Percentiles rank a stretch among this genome's conserved stretches.
Conservation (phyloP, 2,329 filamentous ascomycete species). For the Proliferodiscus dingleyae region DNA sequence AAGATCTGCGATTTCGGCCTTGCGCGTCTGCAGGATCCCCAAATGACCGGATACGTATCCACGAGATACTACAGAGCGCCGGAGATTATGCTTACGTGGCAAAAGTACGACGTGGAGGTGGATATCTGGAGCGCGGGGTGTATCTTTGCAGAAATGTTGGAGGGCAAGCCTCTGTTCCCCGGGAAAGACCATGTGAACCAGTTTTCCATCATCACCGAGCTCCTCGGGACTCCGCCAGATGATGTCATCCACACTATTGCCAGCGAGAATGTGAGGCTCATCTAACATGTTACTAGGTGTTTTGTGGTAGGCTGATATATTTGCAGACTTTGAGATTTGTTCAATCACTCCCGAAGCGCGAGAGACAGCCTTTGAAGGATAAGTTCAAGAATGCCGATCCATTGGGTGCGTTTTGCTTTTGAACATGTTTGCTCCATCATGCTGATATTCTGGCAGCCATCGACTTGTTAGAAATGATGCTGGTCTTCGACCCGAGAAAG, state of each 20-base stretch:
- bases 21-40: conserved; percentile 94
- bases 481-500: conserved; percentile 98
- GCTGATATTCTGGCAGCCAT: conserved; percentile 58
- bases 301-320: conserved; percentile 24
- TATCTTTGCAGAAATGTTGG: conserved; percentile 99
- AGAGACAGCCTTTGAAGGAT: conserved; percentile 76
- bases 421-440: neutral
- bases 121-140: conserved; percentile 99
- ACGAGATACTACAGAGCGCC: conserved; percentile 98
- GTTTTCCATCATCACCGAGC: conserved; percentile 98
- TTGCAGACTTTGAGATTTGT: conserved; percentile 87
- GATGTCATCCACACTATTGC: conserved; percentile 99
- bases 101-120: conserved; percentile 98
- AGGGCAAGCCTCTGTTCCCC: conserved; percentile 96
- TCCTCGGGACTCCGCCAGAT: conserved; percentile 91
- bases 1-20: conserved; percentile 99
- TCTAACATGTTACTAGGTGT: neutral
- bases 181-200: conserved; percentile 99
- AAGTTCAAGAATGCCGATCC: conserved; percentile 97
- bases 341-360: conserved; percentile 91
- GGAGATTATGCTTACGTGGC: conserved; percentile 99
- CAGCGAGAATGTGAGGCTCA: conserved; percentile 78
- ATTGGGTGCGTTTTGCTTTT: conserved; percentile 49
- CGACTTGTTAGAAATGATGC: conserved; percentile 91
- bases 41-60: conserved; percentile 99